Percentiles rank a stretch among this genome's conserved stretches.
phyloP scores from a whole-genome alignment of 768 basidiomycete genomes.

The Dioszegia hungarica region DNA sequence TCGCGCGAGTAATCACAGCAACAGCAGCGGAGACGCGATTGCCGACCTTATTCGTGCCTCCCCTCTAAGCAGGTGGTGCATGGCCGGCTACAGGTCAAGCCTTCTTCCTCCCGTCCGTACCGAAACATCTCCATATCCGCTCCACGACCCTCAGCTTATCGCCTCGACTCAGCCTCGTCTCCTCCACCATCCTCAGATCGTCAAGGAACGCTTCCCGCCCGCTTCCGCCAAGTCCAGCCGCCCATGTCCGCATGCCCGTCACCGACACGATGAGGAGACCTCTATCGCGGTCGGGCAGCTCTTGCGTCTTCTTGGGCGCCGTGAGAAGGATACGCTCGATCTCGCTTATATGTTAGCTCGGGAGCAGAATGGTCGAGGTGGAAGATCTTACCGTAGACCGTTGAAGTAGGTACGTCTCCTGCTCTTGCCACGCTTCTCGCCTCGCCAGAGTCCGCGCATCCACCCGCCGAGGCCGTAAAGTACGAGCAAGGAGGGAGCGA shows the following conservation, averaged over 20 bases:
- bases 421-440: constrained; percentile 54
- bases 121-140: constrained; percentile 87
- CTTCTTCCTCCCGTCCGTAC: constrained; percentile 40
- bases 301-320: constrained; percentile 34
- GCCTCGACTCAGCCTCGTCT: constrained; percentile 61
- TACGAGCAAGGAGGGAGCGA: constrained; percentile 79
- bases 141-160: constrained; percentile 76
- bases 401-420: constrained; percentile 61
- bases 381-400: constrained; percentile 59
- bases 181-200: constrained; percentile 76
- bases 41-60: neutral
- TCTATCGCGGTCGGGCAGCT: constrained; percentile 41
- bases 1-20: too few relatives aligned
- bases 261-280: constrained; percentile 46
- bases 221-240: constrained; percentile 34
- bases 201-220: constrained; percentile 65
- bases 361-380: neutral
- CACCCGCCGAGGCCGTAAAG: constrained; percentile 65
- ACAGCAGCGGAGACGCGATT: too few relatives aligned
- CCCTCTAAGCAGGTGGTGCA: neutral
- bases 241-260: constrained; percentile 42
- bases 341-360: constrained; percentile 18
- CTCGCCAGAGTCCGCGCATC: constrained; percentile 56
- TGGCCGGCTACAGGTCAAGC: neutral
- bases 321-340: constrained; percentile 41